Evolutionary conservation across 192 early-diverging fungal genomes (phyloP).

Genomic region (Phlyctochytrium bullatum): DNA sequence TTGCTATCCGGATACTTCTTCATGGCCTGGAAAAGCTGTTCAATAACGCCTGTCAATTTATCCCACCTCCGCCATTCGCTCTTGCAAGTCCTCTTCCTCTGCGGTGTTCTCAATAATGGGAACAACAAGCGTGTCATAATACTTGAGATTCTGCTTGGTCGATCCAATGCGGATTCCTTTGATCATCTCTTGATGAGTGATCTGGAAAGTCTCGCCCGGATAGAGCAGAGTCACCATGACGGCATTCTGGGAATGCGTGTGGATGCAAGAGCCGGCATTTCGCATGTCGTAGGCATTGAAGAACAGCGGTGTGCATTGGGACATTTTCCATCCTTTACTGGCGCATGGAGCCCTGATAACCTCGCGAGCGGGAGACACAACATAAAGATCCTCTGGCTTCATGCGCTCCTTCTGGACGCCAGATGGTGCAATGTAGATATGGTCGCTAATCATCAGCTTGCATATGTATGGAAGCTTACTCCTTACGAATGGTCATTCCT

Average conservation of each 20-base stretch:
- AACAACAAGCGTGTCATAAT: conserved; percentile 79
- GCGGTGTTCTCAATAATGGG: conserved; percentile 97
- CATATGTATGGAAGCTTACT: conserved; percentile 37
- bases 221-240: conserved; percentile 90
- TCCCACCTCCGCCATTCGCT: conserved; percentile 73
- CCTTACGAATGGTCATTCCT: conserved; percentile 77
- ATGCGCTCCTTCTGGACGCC: conserved; percentile 98
- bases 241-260: conserved; percentile 95
- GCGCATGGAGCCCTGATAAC: conserved; percentile 68
- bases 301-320: conserved; percentile 94
- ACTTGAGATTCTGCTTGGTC: conserved; percentile 61
- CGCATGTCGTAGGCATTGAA: conserved; percentile 88
- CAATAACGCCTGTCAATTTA: conserved; percentile 1
- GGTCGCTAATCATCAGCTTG: conserved; percentile 41
- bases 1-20: conserved; percentile 82
- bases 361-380: conserved; percentile 62
- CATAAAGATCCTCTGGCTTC: conserved; percentile 77
- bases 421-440: conserved; percentile 85
- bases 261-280: conserved; percentile 86
- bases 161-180: conserved; percentile 88
- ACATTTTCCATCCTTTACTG: conserved; percentile 62
- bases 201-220: conserved; percentile 68
- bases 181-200: conserved; percentile 99
- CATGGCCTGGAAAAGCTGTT: conserved; percentile 62
- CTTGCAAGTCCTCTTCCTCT: conserved; percentile 86